Evolutionary conservation across 169 alveolate genomes (phyloP), one percentile per base, ranked within the genome.

Genomic region (Eimeria maxima): DNA sequence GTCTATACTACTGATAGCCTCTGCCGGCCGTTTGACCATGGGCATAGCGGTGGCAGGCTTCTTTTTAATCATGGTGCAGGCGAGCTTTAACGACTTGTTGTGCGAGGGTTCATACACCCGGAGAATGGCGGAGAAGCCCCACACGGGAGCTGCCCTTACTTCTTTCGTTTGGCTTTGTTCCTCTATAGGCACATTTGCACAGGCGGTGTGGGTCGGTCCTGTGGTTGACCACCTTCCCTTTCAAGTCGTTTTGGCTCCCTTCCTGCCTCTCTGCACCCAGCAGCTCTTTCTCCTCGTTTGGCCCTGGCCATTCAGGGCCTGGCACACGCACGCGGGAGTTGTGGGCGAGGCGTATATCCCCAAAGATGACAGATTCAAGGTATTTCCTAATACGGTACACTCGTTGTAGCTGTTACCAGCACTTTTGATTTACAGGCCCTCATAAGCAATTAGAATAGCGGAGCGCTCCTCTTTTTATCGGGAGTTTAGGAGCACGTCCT

Each of bases 151-250:
- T 0, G 94, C 90, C 60, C 71, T 88, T 6, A 88, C 95, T 29
- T 87, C 96, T 2, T 88, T 45, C 76, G 96, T 94, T n/a, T 94
- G 96, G 96, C 94, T 94, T 5, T 81, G 96, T 60, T 55, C 91
- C 90, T 87, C 87, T 16, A 50, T 94, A 1, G 96, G 96, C 38
- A 94, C 94, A 29, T 76, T 94, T 13, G 42, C 88, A 18, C 94
- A 90, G 22, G 96, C 96, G 29, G 80, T 94, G 1, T 94, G 94
- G 95, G 96, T 94, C n/a, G 96, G 96, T 16, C 96, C 96, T 2
- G 89, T 94, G 57, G 87, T 94, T 29, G 96, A 94, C 8, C 89
- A 94, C 45, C 92, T 94, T 1, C 89, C 96, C 24, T 94, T 88
- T 53, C 90, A 53, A 42, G 78, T 94, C 57, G 94, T 86, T 1